A percentile compares a stretch with the other conserved stretches of the same genome.
Evolutionary conservation across 805 yeast species (phyloP).

Genomic region (Debaryomyces hansenii): DNA sequence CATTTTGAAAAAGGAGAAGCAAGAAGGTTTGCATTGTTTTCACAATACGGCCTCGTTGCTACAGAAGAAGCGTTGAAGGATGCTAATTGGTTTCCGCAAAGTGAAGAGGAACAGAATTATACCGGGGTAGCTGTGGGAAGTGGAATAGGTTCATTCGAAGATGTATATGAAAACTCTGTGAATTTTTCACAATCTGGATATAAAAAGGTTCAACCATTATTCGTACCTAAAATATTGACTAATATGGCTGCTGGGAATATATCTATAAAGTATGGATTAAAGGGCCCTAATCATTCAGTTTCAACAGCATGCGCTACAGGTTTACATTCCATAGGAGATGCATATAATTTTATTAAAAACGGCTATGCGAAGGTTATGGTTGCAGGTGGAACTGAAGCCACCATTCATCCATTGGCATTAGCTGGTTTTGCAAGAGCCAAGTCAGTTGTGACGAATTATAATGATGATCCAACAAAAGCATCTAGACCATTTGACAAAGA

Average conservation of each 20-base stretch:
- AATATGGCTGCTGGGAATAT: slow-evolving; percentile 96
- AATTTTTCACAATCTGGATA: slow-evolving; percentile 48
- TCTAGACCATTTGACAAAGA: slow-evolving; percentile 84
- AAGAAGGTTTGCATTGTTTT: slow-evolving; percentile 66
- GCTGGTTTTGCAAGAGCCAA: slow-evolving; percentile 92
- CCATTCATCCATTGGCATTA: slow-evolving; percentile 80
- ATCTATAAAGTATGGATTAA: slow-evolving; percentile 70
- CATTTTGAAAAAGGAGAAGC: slow-evolving; percentile 51
- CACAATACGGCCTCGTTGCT: slow-evolving; percentile 79
- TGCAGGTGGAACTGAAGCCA: slow-evolving; percentile 93
- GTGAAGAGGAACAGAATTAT: slow-evolving; percentile 35
- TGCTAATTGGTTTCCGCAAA: slow-evolving; percentile 51
- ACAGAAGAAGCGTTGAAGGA: slow-evolving; percentile 75
- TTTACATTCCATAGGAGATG: slow-evolving; percentile 90
- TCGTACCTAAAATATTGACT: slow-evolving; percentile 77
- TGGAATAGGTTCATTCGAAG: slow-evolving; percentile 87
- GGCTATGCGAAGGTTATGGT: slow-evolving; percentile 85
- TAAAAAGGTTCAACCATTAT: slow-evolving; percentile 76
- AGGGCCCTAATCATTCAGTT: slow-evolving; percentile 86
- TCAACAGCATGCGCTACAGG: slow-evolving; percentile 99
- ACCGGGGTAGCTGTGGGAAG: slow-evolving; percentile 86
- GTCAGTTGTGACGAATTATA: slow-evolving; percentile 65
- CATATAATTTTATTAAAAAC: slow-evolving; percentile 71
- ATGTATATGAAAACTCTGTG: slow-evolving; percentile 62
- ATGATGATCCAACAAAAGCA: slow-evolving; percentile 61